Evolutionary conservation across 1,284 basidiomycete genomes (phyloP), one percentile per base, ranked within the genome.

Genomic region (Irpex rosettiformis): DNA sequence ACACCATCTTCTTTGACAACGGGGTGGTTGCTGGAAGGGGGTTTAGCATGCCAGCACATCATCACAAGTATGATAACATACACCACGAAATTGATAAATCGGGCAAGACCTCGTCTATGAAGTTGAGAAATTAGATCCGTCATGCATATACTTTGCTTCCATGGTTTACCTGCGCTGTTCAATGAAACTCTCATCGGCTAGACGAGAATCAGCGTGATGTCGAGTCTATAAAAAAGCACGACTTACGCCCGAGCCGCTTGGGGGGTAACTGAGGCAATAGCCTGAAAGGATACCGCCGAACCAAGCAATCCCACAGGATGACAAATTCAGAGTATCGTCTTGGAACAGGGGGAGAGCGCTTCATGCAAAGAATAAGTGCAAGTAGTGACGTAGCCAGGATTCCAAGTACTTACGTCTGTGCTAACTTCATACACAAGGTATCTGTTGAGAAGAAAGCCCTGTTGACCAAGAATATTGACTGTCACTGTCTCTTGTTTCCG

Each of bases 261-360:
- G 95, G 95, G 7, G 95, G 95, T 33, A 97, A 75, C 1, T 85
- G 76, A n/a, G 93, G 88, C 61, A 96, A 80, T n/a, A 97, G 76
- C 33, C 95, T 85, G 81, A 97, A 97, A 0, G 95, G 94, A 77
- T 98, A 93, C 54, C 85, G 79, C 63, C 84, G 80, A 58, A 85
- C 74, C 37, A 98, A 77, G 62, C 86, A 89, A 60, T 96, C 93
- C 82, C 92, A 89, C 22, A 98, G 77, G 74, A 90, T 95, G 5
- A 84, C 83, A 70, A 97, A 98, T 70, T 98, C 95, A 4, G 91
- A 94, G 72, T 96, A 98, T 62, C 91, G 79, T 62, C 90, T 78
- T 25, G 82, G 77, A 22, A 92, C 86, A 27, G 86, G 76, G n/a
- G 79, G 70, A 8, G 83, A 85, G 53, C 84, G 80, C 84, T 90